Evolutionary conservation across 2,329 filamentous ascomycete species (phyloP), one percentile per base, ranked within the genome.

Genomic region (Botrytis medusae): DNA sequence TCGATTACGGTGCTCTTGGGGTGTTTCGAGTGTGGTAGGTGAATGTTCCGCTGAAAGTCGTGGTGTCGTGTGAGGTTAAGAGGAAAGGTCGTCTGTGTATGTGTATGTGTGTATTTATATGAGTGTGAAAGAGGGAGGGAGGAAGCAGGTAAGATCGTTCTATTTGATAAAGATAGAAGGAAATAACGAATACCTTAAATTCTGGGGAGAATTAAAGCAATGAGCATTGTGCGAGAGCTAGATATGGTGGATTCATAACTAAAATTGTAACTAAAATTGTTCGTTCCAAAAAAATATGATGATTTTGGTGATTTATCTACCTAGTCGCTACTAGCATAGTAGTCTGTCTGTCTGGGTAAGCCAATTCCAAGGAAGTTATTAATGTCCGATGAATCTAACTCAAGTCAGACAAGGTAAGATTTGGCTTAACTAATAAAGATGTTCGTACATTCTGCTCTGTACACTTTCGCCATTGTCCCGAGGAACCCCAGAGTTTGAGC

Each of bases 321-420:
- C 37, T 62, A 62, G 59, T 61, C 25, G 48, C n/a, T 14, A n/a
- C 48, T 54, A n/a, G 48, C 9, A 54, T n/a, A 2, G 46, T 12
- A 25, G 46, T 29, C 51, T 29, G 51, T 29, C n/a, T 57, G 16
- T 29, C n/a, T 57, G 9, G 51, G 51, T 57, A 29, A 57, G 51
- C 51, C 51, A 57, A 48, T 67, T 51, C 29, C 63, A 67, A 67
- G 63, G 63, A 67, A 67, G 63, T 46, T n/a, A 37, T 46, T 37
- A 61, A 63, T 40, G 37, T 40, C 25, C 25, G 61, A 62, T 62
- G 34, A n/a, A 22, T 63, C 61, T 42, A 63, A 54, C 48, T n/a
- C 1, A 22, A 57, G 51, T 8, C 51, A 63, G 61, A 8, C 16
- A 40, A 44, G 37, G 61, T 29, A 29, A 63, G 37, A 37, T 63